Conservation (phyloP, 768 basidiomycete species). For the Mycena venus region DNA sequence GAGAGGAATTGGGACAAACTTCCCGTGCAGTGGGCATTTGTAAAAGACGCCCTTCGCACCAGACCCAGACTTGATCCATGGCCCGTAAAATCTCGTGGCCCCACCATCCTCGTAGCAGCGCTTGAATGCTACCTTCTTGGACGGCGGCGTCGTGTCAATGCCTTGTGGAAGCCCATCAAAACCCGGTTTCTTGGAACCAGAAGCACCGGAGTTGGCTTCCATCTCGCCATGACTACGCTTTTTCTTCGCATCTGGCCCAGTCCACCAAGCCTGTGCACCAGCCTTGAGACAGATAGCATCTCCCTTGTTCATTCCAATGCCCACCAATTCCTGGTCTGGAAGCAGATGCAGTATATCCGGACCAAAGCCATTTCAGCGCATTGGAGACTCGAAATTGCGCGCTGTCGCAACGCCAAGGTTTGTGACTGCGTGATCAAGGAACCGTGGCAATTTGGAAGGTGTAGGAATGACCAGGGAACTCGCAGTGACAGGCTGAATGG, state of each 20-base stretch:
- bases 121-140: slow-evolving; percentile 3
- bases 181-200: not conserved
- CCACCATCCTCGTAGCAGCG: not conserved
- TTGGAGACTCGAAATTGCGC: too few relatives aligned
- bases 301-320: too few relatives aligned
- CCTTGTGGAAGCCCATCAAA: not conserved
- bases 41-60: not conserved
- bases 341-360: slow-evolving; percentile 26
- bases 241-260: slow-evolving; percentile 23
- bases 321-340: too few relatives aligned
- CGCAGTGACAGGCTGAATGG: not conserved
- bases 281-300: slow-evolving; percentile 26
- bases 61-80: not conserved
- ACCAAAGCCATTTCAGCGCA: slow-evolving; percentile 18
- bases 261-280: slow-evolving; percentile 24
- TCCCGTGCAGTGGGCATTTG: not conserved
- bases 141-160: not conserved
- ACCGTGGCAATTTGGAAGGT: slow-evolving; percentile 14
- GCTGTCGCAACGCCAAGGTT: slow-evolving; percentile 2
- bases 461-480: slow-evolving; percentile 9
- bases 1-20: not conserved
- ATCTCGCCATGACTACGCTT: slow-evolving; percentile 1
- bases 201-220: not conserved
- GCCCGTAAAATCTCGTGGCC: slow-evolving; percentile 2
- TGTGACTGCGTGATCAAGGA: slow-evolving; percentile 10